Evolutionary conservation across 345 rosid genomes (phyloP), one percentile per base, ranked within the genome.

Genomic region (Trapa bicornis): DNA sequence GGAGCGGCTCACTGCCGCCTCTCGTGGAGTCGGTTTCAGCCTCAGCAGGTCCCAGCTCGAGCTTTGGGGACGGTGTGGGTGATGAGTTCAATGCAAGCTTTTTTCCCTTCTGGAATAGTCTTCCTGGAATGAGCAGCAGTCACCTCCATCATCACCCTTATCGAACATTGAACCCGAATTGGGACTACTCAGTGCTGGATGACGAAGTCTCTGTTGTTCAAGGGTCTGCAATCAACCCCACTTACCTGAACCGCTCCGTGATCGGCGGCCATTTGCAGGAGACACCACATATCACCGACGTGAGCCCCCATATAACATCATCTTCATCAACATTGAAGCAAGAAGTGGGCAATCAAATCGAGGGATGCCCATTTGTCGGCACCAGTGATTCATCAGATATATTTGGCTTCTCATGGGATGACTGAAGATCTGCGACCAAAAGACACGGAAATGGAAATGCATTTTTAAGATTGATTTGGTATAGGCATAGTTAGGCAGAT

Each of bases 261-360:
- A 42, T 2, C 36, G 32, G 4, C 13, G 29, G 29, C 29, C 29
- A 22, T 0, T 22, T 22, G 29, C 29, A 22, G 29, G 29, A 22
- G 29, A 87, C 87, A 9, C 85, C 84, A 37, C 77, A 78, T 9
- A 83, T 89, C 78, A 69, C 87, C 13, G 88, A 84, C 65, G 61
- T 78, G 56, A 86, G 78, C 80, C 70, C 82, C 1, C 88, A 84
- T 75, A 84, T 78, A 61, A 79, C 72, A 52, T 65, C 89, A 5
- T 82, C 86, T 0, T 32, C 63, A 33, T 76, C 74, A 16, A 67
- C 75, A 0, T 78, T 85, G 6, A 77, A 76, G 75, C 80, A 75
- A 33, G 82, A 75, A 13, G 16, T 58, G 2, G 33, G 35, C 11
- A 38, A 58, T 9, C 63, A 29, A 75, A 68, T 66, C 70, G 64